A percentile compares a stretch with the other conserved stretches of the same genome.
Conservation (phyloP, 2,329 filamentous ascomycete species). For the Pyrenophora seminiperda region DNA sequence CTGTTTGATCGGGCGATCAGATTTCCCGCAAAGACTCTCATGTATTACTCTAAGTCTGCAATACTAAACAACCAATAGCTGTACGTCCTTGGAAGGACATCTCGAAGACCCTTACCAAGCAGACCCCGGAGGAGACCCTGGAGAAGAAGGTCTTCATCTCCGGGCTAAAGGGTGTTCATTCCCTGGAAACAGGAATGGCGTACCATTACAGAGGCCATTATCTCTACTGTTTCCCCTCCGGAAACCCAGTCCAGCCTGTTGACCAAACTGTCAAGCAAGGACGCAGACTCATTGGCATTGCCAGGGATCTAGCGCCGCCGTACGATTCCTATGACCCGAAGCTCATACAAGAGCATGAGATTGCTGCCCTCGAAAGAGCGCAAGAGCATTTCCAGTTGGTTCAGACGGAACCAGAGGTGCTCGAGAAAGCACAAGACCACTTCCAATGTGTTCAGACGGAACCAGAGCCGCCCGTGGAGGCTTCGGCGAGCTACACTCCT, state of each 20-base stretch:
- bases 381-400: too few relatives aligned
- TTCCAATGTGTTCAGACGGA: too few relatives aligned
- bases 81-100: too few relatives aligned
- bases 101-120: too few relatives aligned
- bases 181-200: conserved; percentile 30
- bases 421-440: too few relatives aligned
- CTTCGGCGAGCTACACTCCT: conserved; percentile 26
- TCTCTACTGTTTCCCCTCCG: conserved; percentile 25
- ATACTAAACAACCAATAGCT: conserved; percentile 4
- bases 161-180: conserved; percentile 26
- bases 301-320: conserved; percentile 10
- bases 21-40: background rate
- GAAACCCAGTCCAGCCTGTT: conserved; percentile 29
- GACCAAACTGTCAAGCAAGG: conserved; percentile 28
- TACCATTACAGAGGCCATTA: conserved; percentile 42
- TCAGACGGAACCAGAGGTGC: too few relatives aligned
- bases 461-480: too few relatives aligned
- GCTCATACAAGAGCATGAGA: conserved; percentile 17
- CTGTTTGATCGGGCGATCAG: background rate
- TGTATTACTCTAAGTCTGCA: background rate
- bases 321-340: conserved; percentile 8
- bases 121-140: too few relatives aligned
- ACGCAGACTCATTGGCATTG: conserved; percentile 20
- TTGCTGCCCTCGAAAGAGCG: too few relatives aligned
- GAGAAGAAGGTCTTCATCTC: conserved; percentile 36